These are phyloP conservation scores for Aegilops speltoides DNA, from an alignment of 176 grass and related monocot genomes.

Conservation along the genomic window DNA sequence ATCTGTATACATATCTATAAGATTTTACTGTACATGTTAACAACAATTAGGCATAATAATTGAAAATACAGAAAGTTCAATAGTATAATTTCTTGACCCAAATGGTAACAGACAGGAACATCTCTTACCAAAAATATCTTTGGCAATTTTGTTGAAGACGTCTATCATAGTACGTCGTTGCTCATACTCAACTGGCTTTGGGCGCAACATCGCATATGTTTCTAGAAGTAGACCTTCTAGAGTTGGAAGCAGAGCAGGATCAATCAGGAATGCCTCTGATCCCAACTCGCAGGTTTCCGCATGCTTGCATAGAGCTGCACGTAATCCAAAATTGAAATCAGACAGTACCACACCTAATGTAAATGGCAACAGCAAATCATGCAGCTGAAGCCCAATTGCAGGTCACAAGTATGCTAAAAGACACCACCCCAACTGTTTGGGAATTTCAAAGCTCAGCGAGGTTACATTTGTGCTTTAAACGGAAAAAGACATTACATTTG, in stretches of 20 bases:
- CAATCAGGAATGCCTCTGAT: conserved; percentile 26
- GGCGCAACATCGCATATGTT: conserved; percentile 50
- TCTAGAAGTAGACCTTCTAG: conserved; percentile 65
- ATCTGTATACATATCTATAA: neutral
- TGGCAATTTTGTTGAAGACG: conserved; percentile 57
- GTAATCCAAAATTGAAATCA: conserved; percentile 31
- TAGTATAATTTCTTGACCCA: neutral
- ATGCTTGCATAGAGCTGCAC: conserved; percentile 44
- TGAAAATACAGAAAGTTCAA: conserved; percentile 8
- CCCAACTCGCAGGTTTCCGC: conserved; percentile 53
- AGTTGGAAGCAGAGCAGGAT: conserved; percentile 40
- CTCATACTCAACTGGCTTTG: conserved; percentile 68
- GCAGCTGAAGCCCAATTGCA: neutral
- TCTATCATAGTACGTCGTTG: conserved; percentile 48
- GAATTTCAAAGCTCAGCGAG: neutral
- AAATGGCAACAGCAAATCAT: neutral
- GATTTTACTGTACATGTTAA: neutral
- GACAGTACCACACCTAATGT: neutral
- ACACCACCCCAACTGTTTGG: neutral
- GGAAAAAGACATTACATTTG: neutral
- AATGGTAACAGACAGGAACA: neutral
- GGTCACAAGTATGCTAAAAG: neutral
- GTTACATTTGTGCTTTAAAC: neutral
- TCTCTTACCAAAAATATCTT: conserved; percentile 64
- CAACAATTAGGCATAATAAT: neutral